Evolutionary conservation across 371 early-diverging fungal species (phyloP).

Genomic region (Entomophthora muscae): DNA sequence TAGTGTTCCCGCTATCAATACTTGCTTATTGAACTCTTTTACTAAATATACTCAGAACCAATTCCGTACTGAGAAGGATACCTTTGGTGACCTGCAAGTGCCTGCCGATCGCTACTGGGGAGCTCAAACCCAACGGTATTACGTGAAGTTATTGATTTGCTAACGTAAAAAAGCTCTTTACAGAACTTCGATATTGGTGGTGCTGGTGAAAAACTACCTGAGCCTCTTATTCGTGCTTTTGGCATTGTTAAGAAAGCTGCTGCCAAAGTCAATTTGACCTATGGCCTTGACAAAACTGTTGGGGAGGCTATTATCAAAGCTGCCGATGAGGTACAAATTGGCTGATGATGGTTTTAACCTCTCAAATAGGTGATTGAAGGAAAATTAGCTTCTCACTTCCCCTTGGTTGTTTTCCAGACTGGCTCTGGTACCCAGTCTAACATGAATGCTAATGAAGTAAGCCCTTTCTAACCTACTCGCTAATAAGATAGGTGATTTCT

Average conservation of each 20-base stretch:
- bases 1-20: neutral
- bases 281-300: conserved; percentile 54
- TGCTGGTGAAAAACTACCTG: conserved; percentile 79
- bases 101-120: conserved; percentile 92
- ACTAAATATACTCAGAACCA: conserved; percentile 20
- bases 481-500: conserved; percentile 68
- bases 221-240: conserved; percentile 79
- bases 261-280: conserved; percentile 77
- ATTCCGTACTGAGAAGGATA: conserved; percentile 72
- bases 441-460: conserved; percentile 78
- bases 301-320: conserved; percentile 77
- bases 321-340: conserved; percentile 39
- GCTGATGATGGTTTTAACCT: neutral
- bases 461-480: no score
- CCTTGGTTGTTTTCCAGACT: conserved; percentile 91
- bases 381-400: conserved; percentile 76
- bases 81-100: conserved; percentile 85
- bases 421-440: conserved; percentile 97
- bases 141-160: neutral
- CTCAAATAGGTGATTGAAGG: conserved; percentile 71
- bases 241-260: conserved; percentile 89
- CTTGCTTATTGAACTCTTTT: no score
- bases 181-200: conserved; percentile 95
- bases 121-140: conserved; percentile 85
- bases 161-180: conserved; percentile 34